Evolutionary conservation across 768 basidiomycete genomes (phyloP), one percentile per base, ranked within the genome.

Genomic region (Pholiota molesta): DNA sequence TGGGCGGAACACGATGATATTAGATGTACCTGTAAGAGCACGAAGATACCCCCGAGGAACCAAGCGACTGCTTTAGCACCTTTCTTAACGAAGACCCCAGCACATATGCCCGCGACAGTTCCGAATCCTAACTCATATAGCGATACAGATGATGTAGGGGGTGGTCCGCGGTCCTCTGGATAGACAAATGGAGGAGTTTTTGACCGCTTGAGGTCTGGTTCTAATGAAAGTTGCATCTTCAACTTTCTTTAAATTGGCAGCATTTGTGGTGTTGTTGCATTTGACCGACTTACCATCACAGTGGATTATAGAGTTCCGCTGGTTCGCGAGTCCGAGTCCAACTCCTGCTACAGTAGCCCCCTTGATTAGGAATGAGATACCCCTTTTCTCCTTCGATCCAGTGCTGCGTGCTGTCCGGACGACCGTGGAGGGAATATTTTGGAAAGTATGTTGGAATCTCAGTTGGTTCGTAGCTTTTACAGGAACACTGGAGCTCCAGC

Each of bases 1-100:
- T 13, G 35, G 6, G 29, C 23, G 4, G 26, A 0, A 28, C 14
- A 10, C 16, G 33, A 14, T 14, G 21, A 39, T 17, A n/a, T 28
- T 55, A 4, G 35, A 70, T 85, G 52, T 60, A 94, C 95, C 85
- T 97, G 95, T 9, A 99, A 83, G 49, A 98, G 75, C 21, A 98
- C 90, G 66, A 97, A 99, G 2, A 92, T 78, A 3, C 94, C 95
- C 3, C 97, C 97, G n/a, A 97, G 76, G 45, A 91, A 71, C 76
- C 94, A 95, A 0, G 95, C 97, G 11, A 89, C 74, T 2, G 85
- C 80, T 72, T 89, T 92, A 8, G 89, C 86, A n/a, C 97, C 96
- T 74, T 97, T 98, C 77, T 97, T 98, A 67, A 97, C 80, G 71
- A 99, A 99, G 0, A 99, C 83, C 0, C 97, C 97, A 0, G 94